phyloP scores from a whole-genome alignment of 176 grass and related monocot species.

The Triticum monococcum region DNA sequence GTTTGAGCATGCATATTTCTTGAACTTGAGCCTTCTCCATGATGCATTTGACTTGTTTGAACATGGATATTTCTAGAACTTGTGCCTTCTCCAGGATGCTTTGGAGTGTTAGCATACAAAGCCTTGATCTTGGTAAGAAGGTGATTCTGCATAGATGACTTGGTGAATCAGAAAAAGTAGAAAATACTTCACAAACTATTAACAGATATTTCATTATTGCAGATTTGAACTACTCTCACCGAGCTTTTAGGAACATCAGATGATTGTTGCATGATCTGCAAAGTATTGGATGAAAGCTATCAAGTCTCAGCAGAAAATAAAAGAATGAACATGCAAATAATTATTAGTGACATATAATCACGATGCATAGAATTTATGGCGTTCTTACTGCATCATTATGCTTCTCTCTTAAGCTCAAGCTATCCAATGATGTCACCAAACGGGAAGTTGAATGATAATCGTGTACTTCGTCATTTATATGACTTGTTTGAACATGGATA shows the following conservation, averaged over 20 bases:
- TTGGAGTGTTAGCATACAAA: not conserved
- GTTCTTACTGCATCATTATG: constrained; percentile 5
- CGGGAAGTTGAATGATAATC: not conserved
- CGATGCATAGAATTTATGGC: not conserved
- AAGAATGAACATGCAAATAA: not conserved
- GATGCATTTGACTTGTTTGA: not conserved
- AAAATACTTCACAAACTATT: not conserved
- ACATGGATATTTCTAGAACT: not conserved
- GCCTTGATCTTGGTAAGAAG: constrained; percentile 17
- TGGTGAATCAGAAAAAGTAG: not conserved
- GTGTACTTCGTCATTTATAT: not conserved
- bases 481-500: not conserved
- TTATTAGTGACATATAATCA: not conserved
- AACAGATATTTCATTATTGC: not conserved
- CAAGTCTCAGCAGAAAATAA: not conserved
- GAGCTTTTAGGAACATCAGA: not conserved
- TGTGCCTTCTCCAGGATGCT: not conserved
- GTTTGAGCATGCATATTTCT: not conserved
- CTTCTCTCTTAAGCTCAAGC: not conserved
- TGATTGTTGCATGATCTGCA: not conserved
- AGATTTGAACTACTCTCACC: constrained; percentile 1
- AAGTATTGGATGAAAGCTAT: not conserved
- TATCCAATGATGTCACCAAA: not conserved
- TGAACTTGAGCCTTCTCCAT: constrained; percentile 7
- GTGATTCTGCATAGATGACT: not conserved